phyloP scores from a whole-genome alignment of 371 early-diverging fungal species.

The Homolaphlyctis polyrhiza region DNA sequence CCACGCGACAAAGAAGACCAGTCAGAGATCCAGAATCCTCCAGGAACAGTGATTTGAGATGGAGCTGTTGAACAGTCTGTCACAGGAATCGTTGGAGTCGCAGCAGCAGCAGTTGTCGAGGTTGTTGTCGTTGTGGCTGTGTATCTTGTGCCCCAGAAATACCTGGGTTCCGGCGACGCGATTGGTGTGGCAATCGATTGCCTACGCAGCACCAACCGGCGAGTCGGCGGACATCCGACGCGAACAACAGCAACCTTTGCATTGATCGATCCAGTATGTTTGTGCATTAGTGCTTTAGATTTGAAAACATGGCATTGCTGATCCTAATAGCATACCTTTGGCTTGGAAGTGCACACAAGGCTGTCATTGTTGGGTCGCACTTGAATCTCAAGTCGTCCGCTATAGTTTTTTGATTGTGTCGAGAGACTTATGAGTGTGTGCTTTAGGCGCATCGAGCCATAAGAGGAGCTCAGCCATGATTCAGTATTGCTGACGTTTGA shows the following conservation, averaged over 20 bases:
- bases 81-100: not conserved
- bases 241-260: not conserved
- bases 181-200: not conserved
- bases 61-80: constrained; percentile 7
- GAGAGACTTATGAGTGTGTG: too few species aligned
- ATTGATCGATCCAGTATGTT: too few species aligned
- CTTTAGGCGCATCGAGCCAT: too few species aligned
- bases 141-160: not conserved
- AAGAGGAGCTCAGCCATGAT: too few species aligned
- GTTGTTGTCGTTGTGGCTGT: not conserved
- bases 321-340: too few species aligned
- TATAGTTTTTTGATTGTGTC: too few species aligned
- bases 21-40: constrained; percentile 16
- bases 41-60: constrained; percentile 2
- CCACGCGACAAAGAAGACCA: constrained; percentile 6
- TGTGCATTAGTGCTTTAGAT: too few species aligned
- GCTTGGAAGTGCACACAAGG: constrained; percentile 10
- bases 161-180: not conserved
- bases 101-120: not conserved
- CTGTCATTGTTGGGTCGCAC: constrained; percentile 12
- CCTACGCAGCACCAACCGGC: constrained; percentile 12
- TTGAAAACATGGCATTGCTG: too few species aligned
- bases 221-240: constrained; percentile 17
- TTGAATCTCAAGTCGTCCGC: constrained; percentile 1
- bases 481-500: too few species aligned